A percentile compares a stretch with the other conserved stretches of the same genome.
phyloP scores from a whole-genome alignment of 257 asterid genomes.

The Orobanche coerulescens region DNA sequence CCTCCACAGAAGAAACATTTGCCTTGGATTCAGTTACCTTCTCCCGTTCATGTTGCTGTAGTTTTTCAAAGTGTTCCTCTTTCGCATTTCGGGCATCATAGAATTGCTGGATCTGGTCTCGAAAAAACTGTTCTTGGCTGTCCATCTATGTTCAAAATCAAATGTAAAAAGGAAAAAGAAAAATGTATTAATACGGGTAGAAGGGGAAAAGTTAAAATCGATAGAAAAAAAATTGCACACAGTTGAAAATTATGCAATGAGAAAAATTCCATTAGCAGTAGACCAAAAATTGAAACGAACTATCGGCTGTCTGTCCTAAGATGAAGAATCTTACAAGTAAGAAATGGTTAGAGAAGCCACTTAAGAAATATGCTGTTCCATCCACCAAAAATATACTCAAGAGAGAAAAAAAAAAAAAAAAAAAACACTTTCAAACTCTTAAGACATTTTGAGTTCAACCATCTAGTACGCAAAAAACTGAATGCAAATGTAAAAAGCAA shows the following conservation, averaged over 20 bases:
- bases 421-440: slow-evolving; percentile 2
- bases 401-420: not conserved
- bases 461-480: not conserved
- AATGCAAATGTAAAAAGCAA: not conserved
- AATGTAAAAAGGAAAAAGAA: no score
- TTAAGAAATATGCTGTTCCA: not conserved
- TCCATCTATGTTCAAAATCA: slow-evolving; percentile 49
- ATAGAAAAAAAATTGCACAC: not conserved
- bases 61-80: slow-evolving; percentile 52
- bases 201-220: not conserved
- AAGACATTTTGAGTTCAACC: not conserved
- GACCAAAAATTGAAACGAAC: not conserved
- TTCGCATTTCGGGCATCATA: slow-evolving; percentile 39
- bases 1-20: slow-evolving; percentile 32
- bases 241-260: not conserved
- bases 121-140: slow-evolving; percentile 44
- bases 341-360: not conserved
- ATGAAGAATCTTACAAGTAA: not conserved
- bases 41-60: slow-evolving; percentile 41
- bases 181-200: not conserved
- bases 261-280: not conserved
- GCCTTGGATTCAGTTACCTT: slow-evolving; percentile 29
- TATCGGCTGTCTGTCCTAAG: not conserved
- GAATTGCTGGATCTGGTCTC: slow-evolving; percentile 34
- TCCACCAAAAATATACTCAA: not conserved